Evolutionary conservation across 2,329 filamentous ascomycete species (phyloP).

Genomic region (Beauveria sp.): DNA sequence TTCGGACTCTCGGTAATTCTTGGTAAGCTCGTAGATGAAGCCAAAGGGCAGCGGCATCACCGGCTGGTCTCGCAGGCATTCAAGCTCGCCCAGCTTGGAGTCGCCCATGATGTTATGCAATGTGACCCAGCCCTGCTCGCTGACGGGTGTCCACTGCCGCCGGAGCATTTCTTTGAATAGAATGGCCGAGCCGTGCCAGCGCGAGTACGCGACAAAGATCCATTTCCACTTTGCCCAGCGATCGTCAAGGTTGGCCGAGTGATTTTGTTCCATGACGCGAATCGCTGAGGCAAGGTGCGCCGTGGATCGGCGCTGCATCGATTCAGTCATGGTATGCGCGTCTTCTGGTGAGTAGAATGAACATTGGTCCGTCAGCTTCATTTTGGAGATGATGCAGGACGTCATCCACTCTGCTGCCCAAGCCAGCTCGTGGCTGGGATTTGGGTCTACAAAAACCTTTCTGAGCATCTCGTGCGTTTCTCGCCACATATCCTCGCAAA

Average conservation of each 20-base stretch:
- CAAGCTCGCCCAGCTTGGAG: conserved; percentile 8
- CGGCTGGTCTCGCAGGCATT: background rate
- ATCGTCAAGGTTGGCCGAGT: background rate
- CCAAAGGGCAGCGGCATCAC: conserved; percentile 9
- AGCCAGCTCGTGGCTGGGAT: background rate
- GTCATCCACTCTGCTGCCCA: conserved; percentile 2
- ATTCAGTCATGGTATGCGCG: background rate
- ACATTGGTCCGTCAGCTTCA: conserved; percentile 10
- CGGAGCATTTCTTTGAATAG: conserved; percentile 10
- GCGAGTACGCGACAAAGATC: conserved; percentile 10
- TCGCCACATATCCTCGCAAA: conserved; percentile 1
- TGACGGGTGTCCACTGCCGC: background rate
- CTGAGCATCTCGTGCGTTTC: background rate
- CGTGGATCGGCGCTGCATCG: background rate
- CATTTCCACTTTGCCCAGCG: conserved; percentile 5
- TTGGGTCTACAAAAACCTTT: background rate
- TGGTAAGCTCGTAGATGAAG: conserved; percentile 7
- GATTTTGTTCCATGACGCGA: conserved; percentile 8
- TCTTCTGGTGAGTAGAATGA: background rate
- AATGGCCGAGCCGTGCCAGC: conserved; percentile 9
- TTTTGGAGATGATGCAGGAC: conserved; percentile 3
- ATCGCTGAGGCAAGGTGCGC: background rate
- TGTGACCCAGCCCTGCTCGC: conserved; percentile 8
- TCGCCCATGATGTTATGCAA: conserved; percentile 9
- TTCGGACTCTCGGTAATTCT: conserved; percentile 8